Evolutionary conservation across 2,329 filamentous ascomycete species (phyloP).

Genomic region (Fusarium tanahbumbuense): DNA sequence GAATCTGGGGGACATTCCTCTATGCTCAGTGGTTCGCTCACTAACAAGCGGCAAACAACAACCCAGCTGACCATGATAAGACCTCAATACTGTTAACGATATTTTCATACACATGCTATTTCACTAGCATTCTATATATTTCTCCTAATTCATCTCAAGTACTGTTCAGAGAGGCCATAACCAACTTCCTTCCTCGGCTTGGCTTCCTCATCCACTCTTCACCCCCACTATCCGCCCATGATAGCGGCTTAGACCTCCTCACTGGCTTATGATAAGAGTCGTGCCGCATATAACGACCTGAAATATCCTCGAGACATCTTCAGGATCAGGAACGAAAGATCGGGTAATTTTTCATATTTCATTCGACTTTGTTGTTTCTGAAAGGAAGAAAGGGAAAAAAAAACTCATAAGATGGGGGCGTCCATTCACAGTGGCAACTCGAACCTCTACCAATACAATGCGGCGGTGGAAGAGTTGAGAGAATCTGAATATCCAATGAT

Average conservation of each 20-base stretch:
- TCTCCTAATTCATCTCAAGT: background rate
- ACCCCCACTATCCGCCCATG: slow-evolving; percentile 19
- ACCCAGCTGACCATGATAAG: slow-evolving; percentile 30
- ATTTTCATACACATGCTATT: background rate
- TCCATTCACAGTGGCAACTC: slow-evolving; percentile 5
- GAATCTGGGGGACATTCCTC: slow-evolving; percentile 26
- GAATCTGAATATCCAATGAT: slow-evolving; percentile 76
- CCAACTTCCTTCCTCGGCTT: slow-evolving; percentile 31
- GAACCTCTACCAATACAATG: slow-evolving; percentile 63
- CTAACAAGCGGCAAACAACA: slow-evolving; percentile 29
- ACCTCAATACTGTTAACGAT: background rate
- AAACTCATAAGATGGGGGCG: slow-evolving; percentile 8
- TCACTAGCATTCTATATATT: background rate
- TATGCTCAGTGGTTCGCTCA: slow-evolving; percentile 21
- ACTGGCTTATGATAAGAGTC: slow-evolving; percentile 28
- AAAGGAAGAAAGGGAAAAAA: background rate
- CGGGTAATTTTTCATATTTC: background rate
- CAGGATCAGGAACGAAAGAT: background rate
- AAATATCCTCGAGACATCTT: background rate
- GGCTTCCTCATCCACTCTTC: slow-evolving; percentile 27
- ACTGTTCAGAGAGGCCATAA: background rate
- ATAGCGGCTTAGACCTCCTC: slow-evolving; percentile 28
- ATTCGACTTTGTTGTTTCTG: background rate
- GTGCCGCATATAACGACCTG: slow-evolving; percentile 17
- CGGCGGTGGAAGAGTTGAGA: slow-evolving; percentile 68